Evolutionary conservation across 768 basidiomycete genomes (phyloP).

Genomic region (Termitomyces bulborhizus): DNA sequence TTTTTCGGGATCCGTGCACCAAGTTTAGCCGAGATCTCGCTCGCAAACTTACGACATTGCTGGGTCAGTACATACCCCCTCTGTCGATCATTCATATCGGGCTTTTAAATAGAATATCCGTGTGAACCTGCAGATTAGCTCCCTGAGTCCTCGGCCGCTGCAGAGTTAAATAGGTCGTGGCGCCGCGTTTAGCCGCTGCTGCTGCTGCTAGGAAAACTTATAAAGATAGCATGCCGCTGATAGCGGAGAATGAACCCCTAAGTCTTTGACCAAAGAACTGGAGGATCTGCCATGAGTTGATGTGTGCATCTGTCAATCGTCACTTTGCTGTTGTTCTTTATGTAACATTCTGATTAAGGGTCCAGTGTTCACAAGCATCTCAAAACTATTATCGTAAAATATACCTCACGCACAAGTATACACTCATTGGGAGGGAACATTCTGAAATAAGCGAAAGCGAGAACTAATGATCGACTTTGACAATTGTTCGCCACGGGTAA

Average conservation of each 20-base stretch:
- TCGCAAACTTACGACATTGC: too few species aligned
- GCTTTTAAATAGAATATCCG: background rate
- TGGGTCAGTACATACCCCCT: background rate
- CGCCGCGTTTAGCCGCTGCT: background rate
- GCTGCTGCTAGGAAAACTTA: background rate
- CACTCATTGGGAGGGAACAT: too few species aligned
- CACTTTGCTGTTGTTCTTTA: background rate
- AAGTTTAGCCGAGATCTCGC: constrained; percentile 4
- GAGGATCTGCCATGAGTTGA: constrained; percentile 7
- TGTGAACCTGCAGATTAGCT: background rate
- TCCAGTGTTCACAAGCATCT: background rate
- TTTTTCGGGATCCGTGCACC: background rate
- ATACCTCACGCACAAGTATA: too few species aligned
- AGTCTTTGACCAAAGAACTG: background rate
- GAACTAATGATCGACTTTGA: too few species aligned
- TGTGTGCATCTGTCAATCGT: constrained; percentile 5
- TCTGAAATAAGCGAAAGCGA: too few species aligned
- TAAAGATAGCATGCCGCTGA: constrained; percentile 4
- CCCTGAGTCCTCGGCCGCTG: background rate
- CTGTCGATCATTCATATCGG: constrained; percentile 8
- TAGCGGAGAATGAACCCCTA: constrained; percentile 10
- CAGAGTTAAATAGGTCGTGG: background rate
- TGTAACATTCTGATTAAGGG: constrained; percentile 4
- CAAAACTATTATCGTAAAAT: too few species aligned
- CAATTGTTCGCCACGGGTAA: too few species aligned